Conservation (phyloP, 805 yeast species). For the Saturnispora besseyi region DNA sequence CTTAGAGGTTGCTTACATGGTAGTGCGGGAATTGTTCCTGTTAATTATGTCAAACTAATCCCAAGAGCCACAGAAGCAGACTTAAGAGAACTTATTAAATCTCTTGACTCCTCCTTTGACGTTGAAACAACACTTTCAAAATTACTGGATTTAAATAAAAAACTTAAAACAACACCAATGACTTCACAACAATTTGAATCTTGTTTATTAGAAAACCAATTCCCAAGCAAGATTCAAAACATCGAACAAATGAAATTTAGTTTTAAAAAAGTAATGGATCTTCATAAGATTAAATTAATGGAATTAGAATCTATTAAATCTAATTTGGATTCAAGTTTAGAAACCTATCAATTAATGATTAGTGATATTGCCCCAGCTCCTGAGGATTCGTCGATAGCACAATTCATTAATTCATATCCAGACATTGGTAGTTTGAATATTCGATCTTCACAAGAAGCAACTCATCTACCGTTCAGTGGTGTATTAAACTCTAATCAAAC, state of each 20-base stretch:
- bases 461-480: not conserved
- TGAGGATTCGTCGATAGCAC: conserved; percentile 8
- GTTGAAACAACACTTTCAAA: conserved; percentile 63
- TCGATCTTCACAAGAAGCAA: conserved; percentile 2
- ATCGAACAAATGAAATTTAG: conserved; percentile 66
- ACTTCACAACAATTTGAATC: conserved; percentile 27
- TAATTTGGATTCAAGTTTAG: conserved; percentile 61
- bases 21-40: conserved; percentile 79
- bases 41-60: conserved; percentile 80
- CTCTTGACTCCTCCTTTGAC: conserved; percentile 46
- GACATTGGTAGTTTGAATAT: conserved; percentile 11
- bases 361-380: conserved; percentile 14
- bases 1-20: conserved; percentile 86
- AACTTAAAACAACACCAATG: conserved; percentile 29
- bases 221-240: conserved; percentile 65
- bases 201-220: conserved; percentile 45
- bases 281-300: conserved; percentile 66
- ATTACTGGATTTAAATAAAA: conserved; percentile 30
- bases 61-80: conserved; percentile 59
- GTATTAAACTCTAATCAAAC: conserved; percentile 10
- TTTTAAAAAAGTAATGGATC: conserved; percentile 66
- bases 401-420: conserved; percentile 11
- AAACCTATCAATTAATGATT: conserved; percentile 54
- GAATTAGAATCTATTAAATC: conserved; percentile 66
- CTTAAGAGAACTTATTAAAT: conserved; percentile 36